Evolutionary conservation across 2,329 filamentous ascomycete species (phyloP).

Genomic region (Endocalyx cinctus): DNA sequence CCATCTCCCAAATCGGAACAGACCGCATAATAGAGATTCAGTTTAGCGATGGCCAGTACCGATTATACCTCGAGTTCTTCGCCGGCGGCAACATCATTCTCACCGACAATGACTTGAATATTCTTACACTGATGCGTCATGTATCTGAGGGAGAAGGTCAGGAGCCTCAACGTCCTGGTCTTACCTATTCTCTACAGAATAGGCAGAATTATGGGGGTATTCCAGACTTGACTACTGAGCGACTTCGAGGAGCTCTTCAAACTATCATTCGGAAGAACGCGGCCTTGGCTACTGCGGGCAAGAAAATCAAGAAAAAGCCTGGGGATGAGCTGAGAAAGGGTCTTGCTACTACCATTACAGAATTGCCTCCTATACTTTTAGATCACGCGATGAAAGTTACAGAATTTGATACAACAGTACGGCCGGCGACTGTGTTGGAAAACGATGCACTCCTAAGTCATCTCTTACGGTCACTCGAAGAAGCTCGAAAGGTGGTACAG

Average conservation of each 20-base stretch:
- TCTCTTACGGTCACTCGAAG: constrained; percentile 63
- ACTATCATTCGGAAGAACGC: constrained; percentile 58
- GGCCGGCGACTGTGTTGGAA: constrained; percentile 65
- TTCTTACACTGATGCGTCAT: constrained; percentile 73
- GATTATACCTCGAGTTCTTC: constrained; percentile 91
- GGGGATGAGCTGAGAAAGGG: constrained; percentile 75
- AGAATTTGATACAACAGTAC: constrained; percentile 63
- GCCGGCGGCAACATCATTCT: constrained; percentile 92
- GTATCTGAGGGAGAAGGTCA: constrained; percentile 80
- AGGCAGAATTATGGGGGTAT: constrained; percentile 79
- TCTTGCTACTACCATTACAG: constrained; percentile 77
- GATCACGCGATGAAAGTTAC: constrained; percentile 75
- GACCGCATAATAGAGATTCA: constrained; percentile 89
- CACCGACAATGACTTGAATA: constrained; percentile 78
- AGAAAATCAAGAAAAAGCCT: constrained; percentile 68
- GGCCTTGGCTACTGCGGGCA: constrained; percentile 44
- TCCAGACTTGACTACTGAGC: constrained; percentile 68
- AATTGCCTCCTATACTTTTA: constrained; percentile 81
- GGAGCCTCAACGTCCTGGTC: constrained; percentile 72
- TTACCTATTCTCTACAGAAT: constrained; percentile 74
- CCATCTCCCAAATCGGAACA: constrained; percentile 80
- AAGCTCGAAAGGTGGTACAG: constrained; percentile 66
- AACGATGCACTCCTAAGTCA: constrained; percentile 60
- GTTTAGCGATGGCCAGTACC: constrained; percentile 87
- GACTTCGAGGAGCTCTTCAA: constrained; percentile 65